Conservation (phyloP, 1,139 yeast genomes). For the Saccharomyces hybrid region DNA sequence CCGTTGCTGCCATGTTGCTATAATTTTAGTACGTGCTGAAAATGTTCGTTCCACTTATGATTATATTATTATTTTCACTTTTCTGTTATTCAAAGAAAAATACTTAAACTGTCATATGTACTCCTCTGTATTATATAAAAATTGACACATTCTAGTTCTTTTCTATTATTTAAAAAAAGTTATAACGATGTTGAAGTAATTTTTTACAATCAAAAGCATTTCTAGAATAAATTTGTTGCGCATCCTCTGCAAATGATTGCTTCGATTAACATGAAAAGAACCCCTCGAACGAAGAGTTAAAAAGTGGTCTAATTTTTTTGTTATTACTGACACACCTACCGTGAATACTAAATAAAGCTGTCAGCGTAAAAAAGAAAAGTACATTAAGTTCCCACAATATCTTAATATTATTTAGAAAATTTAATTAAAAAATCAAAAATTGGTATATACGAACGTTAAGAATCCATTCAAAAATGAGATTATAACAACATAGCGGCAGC, state of each 20-base stretch:
- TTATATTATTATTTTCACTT: neutral
- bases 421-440: neutral
- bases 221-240: neutral
- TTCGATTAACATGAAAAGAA: neutral
- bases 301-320: neutral
- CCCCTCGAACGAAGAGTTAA: neutral
- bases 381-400: neutral
- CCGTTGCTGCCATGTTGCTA: slow-evolving; percentile 5
- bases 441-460: neutral
- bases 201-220: neutral
- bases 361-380: neutral
- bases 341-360: neutral
- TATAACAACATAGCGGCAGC: slow-evolving; percentile 3
- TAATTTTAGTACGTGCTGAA: neutral
- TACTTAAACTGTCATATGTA: neutral
- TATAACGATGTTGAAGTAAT: neutral
- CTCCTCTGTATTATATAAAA: neutral
- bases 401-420: neutral
- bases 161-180: neutral
- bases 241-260: neutral
- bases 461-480: neutral
- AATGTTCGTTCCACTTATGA: neutral
- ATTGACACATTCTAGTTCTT: neutral
- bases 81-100: neutral
- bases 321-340: neutral